phyloP scores from a whole-genome alignment of 495 filamentous ascomycete species.

The Talaromyces wortmannii region DNA sequence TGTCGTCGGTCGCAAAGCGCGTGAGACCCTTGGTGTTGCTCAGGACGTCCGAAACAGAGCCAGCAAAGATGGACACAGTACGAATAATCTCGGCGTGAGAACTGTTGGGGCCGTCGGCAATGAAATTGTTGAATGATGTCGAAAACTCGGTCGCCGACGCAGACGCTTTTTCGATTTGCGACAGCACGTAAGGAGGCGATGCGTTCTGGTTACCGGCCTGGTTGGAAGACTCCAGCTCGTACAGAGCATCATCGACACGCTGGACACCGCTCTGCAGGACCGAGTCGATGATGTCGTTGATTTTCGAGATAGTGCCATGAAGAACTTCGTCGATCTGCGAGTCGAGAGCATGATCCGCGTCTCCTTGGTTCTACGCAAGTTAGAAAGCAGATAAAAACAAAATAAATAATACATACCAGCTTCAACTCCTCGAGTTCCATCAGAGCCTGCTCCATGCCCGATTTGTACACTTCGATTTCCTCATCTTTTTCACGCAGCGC shows the following conservation, averaged over 20 bases:
- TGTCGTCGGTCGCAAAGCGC: constrained; percentile 90
- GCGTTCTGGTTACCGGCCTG: constrained; percentile 98
- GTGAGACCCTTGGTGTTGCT: constrained; percentile 94
- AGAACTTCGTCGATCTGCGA: constrained; percentile 85
- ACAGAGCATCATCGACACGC: constrained; percentile 92
- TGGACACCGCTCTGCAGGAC: constrained; percentile 90
- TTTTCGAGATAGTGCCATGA: constrained; percentile 77
- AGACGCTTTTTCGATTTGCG: constrained; percentile 96
- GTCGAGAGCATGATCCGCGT: constrained; percentile 76
- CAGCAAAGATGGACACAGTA: constrained; percentile 81
- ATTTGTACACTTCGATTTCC: constrained; percentile 94
- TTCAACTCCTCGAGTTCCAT: constrained; percentile 83
- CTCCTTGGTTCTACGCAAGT: constrained; percentile 50
- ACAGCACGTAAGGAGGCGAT: constrained; percentile 89
- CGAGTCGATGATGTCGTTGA: constrained; percentile 97
- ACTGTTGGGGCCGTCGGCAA: constrained; percentile 92
- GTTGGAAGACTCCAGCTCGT: constrained; percentile 95
- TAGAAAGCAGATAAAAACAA: not conserved
- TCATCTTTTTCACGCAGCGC: constrained; percentile 88
- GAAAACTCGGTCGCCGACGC: constrained; percentile 92
- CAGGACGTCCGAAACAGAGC: constrained; percentile 87
- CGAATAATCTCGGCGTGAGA: constrained; percentile 88
- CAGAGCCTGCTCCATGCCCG: constrained; percentile 91
- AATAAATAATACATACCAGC: constrained; percentile 28
- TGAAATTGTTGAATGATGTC: constrained; percentile 95